phyloP scores from a whole-genome alignment of 2,329 filamentous ascomycete species.

The Xylariaceae sp. region DNA sequence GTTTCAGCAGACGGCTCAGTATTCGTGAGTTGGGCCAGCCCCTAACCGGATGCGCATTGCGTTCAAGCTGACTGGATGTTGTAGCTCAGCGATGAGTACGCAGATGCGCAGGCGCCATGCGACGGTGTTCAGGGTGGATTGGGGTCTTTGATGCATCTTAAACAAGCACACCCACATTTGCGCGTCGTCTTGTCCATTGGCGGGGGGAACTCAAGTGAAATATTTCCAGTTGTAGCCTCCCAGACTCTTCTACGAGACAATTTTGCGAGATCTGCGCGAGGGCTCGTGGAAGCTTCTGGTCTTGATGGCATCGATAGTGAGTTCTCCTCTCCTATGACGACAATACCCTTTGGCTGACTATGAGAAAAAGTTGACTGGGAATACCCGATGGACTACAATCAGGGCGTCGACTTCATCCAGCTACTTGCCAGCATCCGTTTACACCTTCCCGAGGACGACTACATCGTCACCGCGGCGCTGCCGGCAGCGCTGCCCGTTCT shows the following conservation, averaged over 20 bases:
- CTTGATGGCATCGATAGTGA: constrained; percentile 73
- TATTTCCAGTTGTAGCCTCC: constrained; percentile 64
- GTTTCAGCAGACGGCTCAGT: constrained; percentile 68
- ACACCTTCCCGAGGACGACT: constrained; percentile 63
- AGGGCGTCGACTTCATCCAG: constrained; percentile 67
- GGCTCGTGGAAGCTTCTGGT: constrained; percentile 65
- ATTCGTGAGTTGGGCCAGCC: constrained; percentile 53
- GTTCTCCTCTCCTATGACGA: too few relatives aligned
- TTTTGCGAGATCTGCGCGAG: constrained; percentile 65
- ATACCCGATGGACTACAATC: constrained; percentile 61
- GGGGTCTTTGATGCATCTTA: constrained; percentile 68
- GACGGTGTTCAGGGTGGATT: constrained; percentile 69
- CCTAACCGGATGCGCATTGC: too few relatives aligned
- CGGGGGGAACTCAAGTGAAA: constrained; percentile 59
- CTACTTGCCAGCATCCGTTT: constrained; percentile 64
- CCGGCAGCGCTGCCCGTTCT: constrained; percentile 64
- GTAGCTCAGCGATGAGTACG: constrained; percentile 76
- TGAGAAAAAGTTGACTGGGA: constrained; percentile 91
- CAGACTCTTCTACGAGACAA: constrained; percentile 57
- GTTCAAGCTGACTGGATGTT: too few relatives aligned
- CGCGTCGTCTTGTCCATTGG: constrained; percentile 76
- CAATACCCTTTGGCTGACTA: too few relatives aligned
- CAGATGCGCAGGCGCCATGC: constrained; percentile 67
- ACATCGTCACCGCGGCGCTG: constrained; percentile 67
- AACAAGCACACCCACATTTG: constrained; percentile 64